Percentiles rank a stretch among this genome's conserved stretches.
Evolutionary conservation across 352 stramenopile genomes (phyloP).

Genomic region (Phytopythium cucurbitacearum): DNA sequence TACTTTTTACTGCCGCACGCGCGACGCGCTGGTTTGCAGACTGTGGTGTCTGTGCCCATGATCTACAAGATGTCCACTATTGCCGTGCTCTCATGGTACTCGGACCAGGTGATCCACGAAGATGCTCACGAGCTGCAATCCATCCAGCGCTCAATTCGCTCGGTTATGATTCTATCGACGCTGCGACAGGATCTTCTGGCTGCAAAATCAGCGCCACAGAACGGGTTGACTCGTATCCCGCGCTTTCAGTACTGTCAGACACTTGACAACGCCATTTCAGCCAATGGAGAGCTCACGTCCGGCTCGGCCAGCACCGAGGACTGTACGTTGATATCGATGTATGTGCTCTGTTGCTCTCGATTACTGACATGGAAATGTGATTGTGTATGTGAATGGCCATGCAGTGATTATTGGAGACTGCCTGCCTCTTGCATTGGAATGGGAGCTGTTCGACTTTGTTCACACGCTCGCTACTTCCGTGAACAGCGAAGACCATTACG

Average conservation of each 20-base stretch:
- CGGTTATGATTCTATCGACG: conserved; percentile 56
- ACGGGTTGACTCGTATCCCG: conserved; percentile 30
- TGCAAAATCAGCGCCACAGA: conserved; percentile 18
- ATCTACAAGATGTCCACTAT: conserved; percentile 81
- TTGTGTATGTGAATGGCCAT: conserved; percentile 7
- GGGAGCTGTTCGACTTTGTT: conserved; percentile 65
- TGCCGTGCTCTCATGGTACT: conserved; percentile 81
- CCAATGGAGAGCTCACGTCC: conserved; percentile 62
- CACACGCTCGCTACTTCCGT: conserved; percentile 67
- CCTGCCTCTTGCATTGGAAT: conserved; percentile 61
- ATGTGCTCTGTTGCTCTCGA: not conserved
- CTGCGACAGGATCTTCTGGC: conserved; percentile 48
- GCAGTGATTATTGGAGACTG: conserved; percentile 52
- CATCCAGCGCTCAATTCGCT: conserved; percentile 65
- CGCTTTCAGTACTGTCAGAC: conserved; percentile 78
- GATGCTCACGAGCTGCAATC: conserved; percentile 58
- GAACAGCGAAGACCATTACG: conserved; percentile 78
- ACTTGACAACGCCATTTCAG: conserved; percentile 68
- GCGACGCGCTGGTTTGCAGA: conserved; percentile 57
- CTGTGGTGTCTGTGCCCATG: conserved; percentile 70
- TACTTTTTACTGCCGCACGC: conserved; percentile 76
- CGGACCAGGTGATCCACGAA: conserved; percentile 43
- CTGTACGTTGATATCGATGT: conserved; percentile 20
- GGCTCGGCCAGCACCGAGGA: conserved; percentile 32
- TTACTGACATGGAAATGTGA: conserved; percentile 4